phyloP scores from a whole-genome alignment of 2,329 filamentous ascomycete species.

The Keithomyces neogunnii region DNA sequence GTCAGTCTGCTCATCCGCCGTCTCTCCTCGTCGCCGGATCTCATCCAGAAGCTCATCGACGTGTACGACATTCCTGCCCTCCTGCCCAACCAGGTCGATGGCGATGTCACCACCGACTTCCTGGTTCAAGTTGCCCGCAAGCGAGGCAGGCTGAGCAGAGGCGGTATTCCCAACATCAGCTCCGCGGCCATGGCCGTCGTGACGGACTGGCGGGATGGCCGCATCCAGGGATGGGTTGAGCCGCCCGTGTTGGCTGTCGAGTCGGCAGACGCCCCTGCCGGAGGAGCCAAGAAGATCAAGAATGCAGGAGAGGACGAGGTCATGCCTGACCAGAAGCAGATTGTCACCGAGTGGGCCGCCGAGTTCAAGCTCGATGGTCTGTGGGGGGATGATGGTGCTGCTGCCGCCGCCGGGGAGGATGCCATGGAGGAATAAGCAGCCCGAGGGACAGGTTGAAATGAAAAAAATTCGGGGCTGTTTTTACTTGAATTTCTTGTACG shows the following conservation, averaged over 20 bases:
- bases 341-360: conserved; percentile 86
- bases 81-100: conserved; percentile 54
- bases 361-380: conserved; percentile 94
- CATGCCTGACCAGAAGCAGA: conserved; percentile 65
- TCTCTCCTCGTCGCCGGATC: conserved; percentile 61
- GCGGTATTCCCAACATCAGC: conserved; percentile 81
- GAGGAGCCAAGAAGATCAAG: conserved; percentile 21
- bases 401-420: conserved; percentile 24
- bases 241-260: conserved; percentile 59
- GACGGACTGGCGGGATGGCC: conserved; percentile 92
- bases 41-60: conserved; percentile 70
- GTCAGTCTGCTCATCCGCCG: conserved; percentile 77
- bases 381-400: conserved; percentile 59
- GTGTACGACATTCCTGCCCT: conserved; percentile 81
- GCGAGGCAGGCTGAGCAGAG: conserved; percentile 77
- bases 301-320: conserved; percentile 34
- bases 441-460: not conserved
- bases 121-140: conserved; percentile 91
- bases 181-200: conserved; percentile 88
- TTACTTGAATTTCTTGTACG: not conserved
- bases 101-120: conserved; percentile 82
- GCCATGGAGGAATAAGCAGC: conserved; percentile 42
- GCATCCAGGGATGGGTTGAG: conserved; percentile 87
- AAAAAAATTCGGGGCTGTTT: not conserved
- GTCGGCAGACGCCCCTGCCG: conserved; percentile 18